phyloP scores from a whole-genome alignment of 1,284 basidiomycete genomes.

The Amylostereum chailletii region DNA sequence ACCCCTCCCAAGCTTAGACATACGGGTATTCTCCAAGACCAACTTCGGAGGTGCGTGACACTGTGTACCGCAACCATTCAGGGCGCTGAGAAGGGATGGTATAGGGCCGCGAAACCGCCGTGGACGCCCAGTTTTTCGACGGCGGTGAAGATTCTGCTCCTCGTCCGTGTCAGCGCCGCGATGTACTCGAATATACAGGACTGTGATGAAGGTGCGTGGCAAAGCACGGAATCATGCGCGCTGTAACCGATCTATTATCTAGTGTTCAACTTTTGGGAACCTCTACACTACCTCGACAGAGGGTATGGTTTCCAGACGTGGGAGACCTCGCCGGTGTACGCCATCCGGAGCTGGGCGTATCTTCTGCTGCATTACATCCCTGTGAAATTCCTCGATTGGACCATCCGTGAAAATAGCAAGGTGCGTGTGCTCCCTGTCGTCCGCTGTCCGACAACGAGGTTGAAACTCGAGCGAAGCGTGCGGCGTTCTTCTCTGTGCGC shows the following conservation, averaged over 20 bases:
- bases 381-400: conserved; percentile 22
- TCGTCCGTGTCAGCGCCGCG: conserved; percentile 78
- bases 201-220: conserved; percentile 84
- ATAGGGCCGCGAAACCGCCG: conserved; percentile 60
- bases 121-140: conserved; percentile 79
- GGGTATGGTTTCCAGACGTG: conserved; percentile 95
- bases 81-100: background rate
- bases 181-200: conserved; percentile 96
- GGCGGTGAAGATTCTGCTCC: conserved; percentile 76
- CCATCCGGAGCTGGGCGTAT: conserved; percentile 93
- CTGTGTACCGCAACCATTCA: background rate
- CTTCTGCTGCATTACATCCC: conserved; percentile 68
- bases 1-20: conserved; percentile 34
- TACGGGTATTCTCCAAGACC: conserved; percentile 67
- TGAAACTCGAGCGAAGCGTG: conserved; percentile 38
- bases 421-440: conserved; percentile 10
- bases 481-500: conserved; percentile 84
- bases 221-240: too few relatives aligned
- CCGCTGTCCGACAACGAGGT: background rate
- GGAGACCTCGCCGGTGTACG: conserved; percentile 89
- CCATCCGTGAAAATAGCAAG: conserved; percentile 22
- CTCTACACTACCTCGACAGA: conserved; percentile 81
- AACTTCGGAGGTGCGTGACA: conserved; percentile 50
- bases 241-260: background rate
- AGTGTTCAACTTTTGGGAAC: conserved; percentile 99